Percentiles rank a stretch among this genome's conserved stretches.
Evolutionary conservation across 2,329 filamentous ascomycete species (phyloP).

Genomic region (Colletotrichum echinochloae): DNA sequence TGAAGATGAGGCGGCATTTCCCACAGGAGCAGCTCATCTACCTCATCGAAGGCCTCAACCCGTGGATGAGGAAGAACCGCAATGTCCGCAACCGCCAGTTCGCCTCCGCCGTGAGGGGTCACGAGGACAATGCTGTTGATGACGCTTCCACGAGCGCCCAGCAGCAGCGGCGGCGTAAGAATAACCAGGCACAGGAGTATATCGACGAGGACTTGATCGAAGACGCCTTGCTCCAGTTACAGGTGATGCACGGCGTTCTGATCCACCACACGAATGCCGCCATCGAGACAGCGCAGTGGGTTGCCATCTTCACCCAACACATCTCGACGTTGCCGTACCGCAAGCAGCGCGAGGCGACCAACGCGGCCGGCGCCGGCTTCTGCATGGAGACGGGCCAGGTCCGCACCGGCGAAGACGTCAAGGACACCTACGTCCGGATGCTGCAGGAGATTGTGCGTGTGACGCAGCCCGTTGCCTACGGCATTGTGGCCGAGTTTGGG

Average conservation of each 20-base stretch:
- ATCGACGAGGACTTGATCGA: conserved; percentile 78
- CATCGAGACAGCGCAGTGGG: conserved; percentile 78
- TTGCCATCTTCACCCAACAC: conserved; percentile 80
- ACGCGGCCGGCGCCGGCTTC: conserved; percentile 70
- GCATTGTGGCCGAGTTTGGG: conserved; percentile 72
- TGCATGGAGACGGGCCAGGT: conserved; percentile 86
- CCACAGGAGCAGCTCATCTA: conserved; percentile 70
- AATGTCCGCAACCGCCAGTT: conserved; percentile 77
- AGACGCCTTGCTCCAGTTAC: conserved; percentile 76
- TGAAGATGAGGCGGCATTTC: conserved; percentile 66
- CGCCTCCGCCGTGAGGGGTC: conserved; percentile 69
- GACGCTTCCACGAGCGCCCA: conserved; percentile 44
- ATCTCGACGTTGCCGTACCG: conserved; percentile 82
- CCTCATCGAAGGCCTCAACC: conserved; percentile 75
- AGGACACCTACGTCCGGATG: conserved; percentile 80
- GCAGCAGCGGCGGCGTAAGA: conserved; percentile 53
- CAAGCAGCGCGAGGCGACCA: conserved; percentile 61
- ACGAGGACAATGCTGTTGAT: conserved; percentile 45
- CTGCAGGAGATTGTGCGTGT: conserved; percentile 79
- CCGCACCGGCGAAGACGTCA: conserved; percentile 71
- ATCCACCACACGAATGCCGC: conserved; percentile 75
- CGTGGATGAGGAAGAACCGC: conserved; percentile 77
- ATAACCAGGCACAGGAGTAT: conserved; percentile 57
- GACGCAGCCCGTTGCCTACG: conserved; percentile 78
- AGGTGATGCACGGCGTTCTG: conserved; percentile 73